Percentiles rank a stretch among this genome's conserved stretches.
Evolutionary conservation across 345 rosid genomes (phyloP).

Genomic region (Citropsis articulata): DNA sequence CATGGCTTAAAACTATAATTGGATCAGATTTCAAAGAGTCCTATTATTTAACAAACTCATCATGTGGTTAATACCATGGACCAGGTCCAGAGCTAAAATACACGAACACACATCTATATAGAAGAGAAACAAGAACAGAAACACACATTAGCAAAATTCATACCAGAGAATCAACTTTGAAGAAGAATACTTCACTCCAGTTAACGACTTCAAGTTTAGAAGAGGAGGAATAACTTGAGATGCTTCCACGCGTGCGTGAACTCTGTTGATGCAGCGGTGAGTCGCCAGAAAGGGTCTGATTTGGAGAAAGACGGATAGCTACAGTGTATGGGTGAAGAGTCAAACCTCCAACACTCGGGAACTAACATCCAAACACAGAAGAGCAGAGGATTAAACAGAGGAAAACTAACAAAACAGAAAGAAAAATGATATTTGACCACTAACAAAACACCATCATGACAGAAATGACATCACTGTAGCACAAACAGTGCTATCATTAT

Average conservation of each 20-base stretch:
- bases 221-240: constrained; percentile 41
- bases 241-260: constrained; percentile 81
- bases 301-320: constrained; percentile 54
- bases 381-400: constrained; percentile 21
- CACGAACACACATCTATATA: neutral
- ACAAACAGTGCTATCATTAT: too few relatives aligned
- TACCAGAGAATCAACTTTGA: constrained; percentile 80
- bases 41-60: neutral
- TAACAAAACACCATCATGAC: too few relatives aligned
- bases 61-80: neutral
- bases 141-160: neutral
- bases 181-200: constrained; percentile 93
- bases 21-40: neutral
- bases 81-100: neutral
- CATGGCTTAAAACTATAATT: neutral
- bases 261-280: constrained; percentile 61
- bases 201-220: constrained; percentile 51
- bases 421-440: too few relatives aligned
- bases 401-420: constrained; percentile 1
- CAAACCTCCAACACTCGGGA: constrained; percentile 58
- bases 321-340: constrained; percentile 64
- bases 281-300: constrained; percentile 44
- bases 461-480: too few relatives aligned
- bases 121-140: neutral
- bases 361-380: constrained; percentile 41